Percentiles rank a stretch among this genome's conserved stretches.
These are phyloP conservation scores for Albatrellus sp. DNA, from an alignment of 1,284 basidiomycete species.

Conservation along the genomic window DNA sequence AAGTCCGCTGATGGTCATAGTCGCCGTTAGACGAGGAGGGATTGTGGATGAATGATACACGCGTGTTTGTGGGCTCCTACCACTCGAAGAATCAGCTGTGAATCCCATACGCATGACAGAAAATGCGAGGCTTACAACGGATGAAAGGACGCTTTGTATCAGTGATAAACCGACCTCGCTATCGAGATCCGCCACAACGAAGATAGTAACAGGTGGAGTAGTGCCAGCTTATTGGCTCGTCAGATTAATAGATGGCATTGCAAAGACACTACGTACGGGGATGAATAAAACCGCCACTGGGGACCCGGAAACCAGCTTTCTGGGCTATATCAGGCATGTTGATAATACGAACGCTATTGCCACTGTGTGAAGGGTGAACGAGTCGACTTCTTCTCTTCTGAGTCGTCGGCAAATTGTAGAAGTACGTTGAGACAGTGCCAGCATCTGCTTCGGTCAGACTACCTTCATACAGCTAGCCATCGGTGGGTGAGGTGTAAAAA, in stretches of 20 bases:
- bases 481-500: not conserved
- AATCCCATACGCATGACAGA: not conserved
- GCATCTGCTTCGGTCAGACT: slow-evolving; percentile 44
- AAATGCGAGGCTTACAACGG: slow-evolving; percentile 36
- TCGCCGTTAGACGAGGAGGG: slow-evolving; percentile 19
- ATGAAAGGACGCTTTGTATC: slow-evolving; percentile 49
- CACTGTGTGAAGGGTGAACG: slow-evolving; percentile 41
- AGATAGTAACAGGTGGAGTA: slow-evolving; percentile 42
- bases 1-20: slow-evolving; percentile 16
- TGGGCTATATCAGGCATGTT: slow-evolving; percentile 39
- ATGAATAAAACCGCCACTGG: slow-evolving; percentile 45
- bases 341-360: slow-evolving; percentile 34
- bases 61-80: not conserved
- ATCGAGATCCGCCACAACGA: slow-evolving; percentile 76
- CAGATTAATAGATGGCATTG: not conserved
- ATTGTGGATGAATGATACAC: slow-evolving; percentile 54
- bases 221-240: slow-evolving; percentile 18
- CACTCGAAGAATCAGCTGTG: slow-evolving; percentile 3
- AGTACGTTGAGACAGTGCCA: slow-evolving; percentile 54
- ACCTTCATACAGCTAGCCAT: slow-evolving; percentile 48
- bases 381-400: slow-evolving; percentile 58
- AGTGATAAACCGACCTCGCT: slow-evolving; percentile 41
- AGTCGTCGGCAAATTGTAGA: slow-evolving; percentile 80
- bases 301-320: slow-evolving; percentile 24
- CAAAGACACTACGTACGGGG: slow-evolving; percentile 28